Evolutionary conservation across 2,329 filamentous ascomycete species (phyloP).

Genomic region (Fusarium musae): DNA sequence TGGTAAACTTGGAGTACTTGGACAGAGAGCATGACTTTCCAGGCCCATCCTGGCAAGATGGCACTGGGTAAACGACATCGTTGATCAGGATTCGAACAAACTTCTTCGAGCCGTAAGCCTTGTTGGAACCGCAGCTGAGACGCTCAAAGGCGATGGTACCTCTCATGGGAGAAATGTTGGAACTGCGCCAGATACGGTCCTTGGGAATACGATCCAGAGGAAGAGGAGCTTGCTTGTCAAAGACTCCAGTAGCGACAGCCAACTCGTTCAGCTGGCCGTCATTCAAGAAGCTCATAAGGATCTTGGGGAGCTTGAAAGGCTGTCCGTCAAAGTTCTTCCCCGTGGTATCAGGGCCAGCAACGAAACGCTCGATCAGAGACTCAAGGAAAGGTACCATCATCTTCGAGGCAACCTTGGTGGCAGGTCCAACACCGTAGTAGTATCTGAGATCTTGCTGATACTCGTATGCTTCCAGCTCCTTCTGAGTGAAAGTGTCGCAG

Average conservation of each 20-base stretch:
- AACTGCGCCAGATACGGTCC: constrained; percentile 64
- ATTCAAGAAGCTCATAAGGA: constrained; percentile 72
- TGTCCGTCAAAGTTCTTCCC: constrained; percentile 60
- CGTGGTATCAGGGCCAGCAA: constrained; percentile 60
- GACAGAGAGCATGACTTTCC: constrained; percentile 63
- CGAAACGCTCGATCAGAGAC: constrained; percentile 63
- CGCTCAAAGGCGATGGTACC: constrained; percentile 74
- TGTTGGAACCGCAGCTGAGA: constrained; percentile 59
- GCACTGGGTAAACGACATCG: constrained; percentile 69
- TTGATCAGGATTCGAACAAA: constrained; percentile 70
- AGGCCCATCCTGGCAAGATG: constrained; percentile 64
- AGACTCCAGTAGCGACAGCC: constrained; percentile 68
- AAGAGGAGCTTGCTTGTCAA: constrained; percentile 65
- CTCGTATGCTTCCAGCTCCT: constrained; percentile 72
- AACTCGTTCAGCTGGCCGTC: constrained; percentile 74
- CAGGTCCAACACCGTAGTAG: constrained; percentile 72
- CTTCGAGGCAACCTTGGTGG: constrained; percentile 62
- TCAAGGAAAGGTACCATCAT: constrained; percentile 72
- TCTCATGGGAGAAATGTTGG: constrained; percentile 69
- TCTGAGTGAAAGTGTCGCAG: constrained; percentile 69
- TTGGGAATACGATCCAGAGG: constrained; percentile 58
- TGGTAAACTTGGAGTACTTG: constrained; percentile 55
- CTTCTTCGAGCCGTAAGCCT: constrained; percentile 49
- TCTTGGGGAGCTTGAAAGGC: constrained; percentile 62
- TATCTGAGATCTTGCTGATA: constrained; percentile 76